Base-by-base conservation (phyloP, 371 early-diverging fungal genomes). In the Mucor saturninus region DNA sequence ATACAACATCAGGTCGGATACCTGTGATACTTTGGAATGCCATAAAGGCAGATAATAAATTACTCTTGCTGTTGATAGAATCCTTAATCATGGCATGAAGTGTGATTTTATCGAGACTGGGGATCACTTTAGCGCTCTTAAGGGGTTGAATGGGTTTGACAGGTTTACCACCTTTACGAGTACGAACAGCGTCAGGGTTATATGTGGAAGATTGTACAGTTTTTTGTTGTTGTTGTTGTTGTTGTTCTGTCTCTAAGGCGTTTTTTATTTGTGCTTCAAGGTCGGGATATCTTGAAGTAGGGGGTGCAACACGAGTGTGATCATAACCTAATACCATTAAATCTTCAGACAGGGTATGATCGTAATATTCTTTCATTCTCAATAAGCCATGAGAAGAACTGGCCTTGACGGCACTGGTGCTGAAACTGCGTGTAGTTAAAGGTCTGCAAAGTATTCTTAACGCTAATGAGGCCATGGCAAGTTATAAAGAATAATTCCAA, bases 11-110 rank as follows among this genome's bases (percentile, higher is more conserved):
- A 7, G 94, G 94, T 21, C 87, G 85, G 59, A 84, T 76, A 32
- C 94, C 96, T 2, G 96, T 93, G 45, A 98, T 92, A 45, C 91
- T 81, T 74, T 95, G 94, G 56, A 98, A 84, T 0, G 93, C 91
- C 90, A 96, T 93, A 59, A 97, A 83, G 10, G 95, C 96, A 39
- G 91, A 87, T 59, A 98, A 78, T 26, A 98, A 77, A 60, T 93
- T 83, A 75, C 85, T 89, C 84, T 97, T 97, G 87, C 91, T 95
- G 30, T 83, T 73, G 45, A 95, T 85, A 9, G 96, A 95, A 39
- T 90, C 92, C 65, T 92, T 91, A 65, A 89, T 83, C 89, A 91
- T 91, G 59, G 91, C 86, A 72, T 91, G 90, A 35, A 95, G 74
- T 15, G 81, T 80, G 50, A 94, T 88, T 56, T 83, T 87, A 32